phyloP scores from a whole-genome alignment of 1,139 yeast species.

The Taphrina sp. region DNA sequence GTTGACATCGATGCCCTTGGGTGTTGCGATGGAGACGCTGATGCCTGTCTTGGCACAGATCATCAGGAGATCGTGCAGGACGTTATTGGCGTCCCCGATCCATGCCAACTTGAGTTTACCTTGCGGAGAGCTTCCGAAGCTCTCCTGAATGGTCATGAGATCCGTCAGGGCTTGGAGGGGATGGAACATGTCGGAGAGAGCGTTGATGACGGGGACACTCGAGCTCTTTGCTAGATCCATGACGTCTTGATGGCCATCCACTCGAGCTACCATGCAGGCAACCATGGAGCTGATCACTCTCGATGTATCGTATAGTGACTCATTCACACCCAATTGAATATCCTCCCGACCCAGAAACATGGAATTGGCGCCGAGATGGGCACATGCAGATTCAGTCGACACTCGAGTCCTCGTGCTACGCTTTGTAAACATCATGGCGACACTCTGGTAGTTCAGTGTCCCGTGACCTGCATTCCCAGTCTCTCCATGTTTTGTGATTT shows the following conservation, averaged over 20 bases:
- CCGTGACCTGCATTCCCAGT: conserved; percentile 31
- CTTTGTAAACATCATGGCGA: conserved; percentile 80
- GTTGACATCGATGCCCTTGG: conserved; percentile 66
- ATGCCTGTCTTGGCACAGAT: conserved; percentile 87
- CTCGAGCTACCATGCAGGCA: conserved; percentile 93
- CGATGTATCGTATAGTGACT: conserved; percentile 81
- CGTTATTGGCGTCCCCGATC: conserved; percentile 97
- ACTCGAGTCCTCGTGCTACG: conserved; percentile 94
- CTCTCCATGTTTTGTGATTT: conserved; percentile 54
- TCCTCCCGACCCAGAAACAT: conserved; percentile 96
- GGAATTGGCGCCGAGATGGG: conserved; percentile 92
- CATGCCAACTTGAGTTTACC: conserved; percentile 76
- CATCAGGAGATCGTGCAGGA: conserved; percentile 86
- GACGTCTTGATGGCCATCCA: conserved; percentile 78
- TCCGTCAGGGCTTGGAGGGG: conserved; percentile 96
- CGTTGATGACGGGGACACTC: conserved; percentile 84
- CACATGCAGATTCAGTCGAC: conserved; percentile 90
- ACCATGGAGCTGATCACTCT: conserved; percentile 92
- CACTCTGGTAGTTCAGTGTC: conserved; percentile 59
- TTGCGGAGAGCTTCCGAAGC: conserved; percentile 48
- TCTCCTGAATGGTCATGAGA: conserved; percentile 79
- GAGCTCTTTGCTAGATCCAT: conserved; percentile 65
- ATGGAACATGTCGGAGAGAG: conserved; percentile 87
- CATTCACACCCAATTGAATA: conserved; percentile 92
- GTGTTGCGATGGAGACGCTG: conserved; percentile 78